A percentile compares a stretch with the other conserved stretches of the same genome.
phyloP scores from a whole-genome alignment of 352 stramenopile genomes.

The Phytophthora fragariae region DNA sequence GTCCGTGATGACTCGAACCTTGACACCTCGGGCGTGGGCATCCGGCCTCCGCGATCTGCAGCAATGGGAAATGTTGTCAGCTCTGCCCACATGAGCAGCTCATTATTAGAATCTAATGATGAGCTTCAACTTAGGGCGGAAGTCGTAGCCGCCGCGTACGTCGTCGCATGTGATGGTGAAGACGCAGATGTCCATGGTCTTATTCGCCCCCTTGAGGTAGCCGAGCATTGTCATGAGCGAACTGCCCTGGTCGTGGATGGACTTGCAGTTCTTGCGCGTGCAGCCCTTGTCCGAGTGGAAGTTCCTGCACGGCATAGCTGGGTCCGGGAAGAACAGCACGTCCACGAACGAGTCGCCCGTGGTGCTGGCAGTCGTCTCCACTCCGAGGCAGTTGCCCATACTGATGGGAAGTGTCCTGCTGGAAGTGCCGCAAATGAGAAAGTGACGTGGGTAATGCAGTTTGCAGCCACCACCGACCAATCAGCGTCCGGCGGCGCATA shows the following conservation, averaged over 20 bases:
- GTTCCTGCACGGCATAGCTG: slow-evolving; percentile 65
- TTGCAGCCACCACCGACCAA: slow-evolving; percentile 21
- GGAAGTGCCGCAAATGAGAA: slow-evolving; percentile 17
- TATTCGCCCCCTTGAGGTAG: slow-evolving; percentile 51
- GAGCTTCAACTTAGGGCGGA: too few relatives aligned
- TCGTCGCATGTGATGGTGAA: slow-evolving; percentile 83
- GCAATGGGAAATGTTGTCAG: not conserved
- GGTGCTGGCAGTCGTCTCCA: slow-evolving; percentile 16
- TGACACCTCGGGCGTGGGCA: slow-evolving; percentile 57
- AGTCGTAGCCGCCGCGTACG: slow-evolving; percentile 25
- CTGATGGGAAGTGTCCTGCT: not conserved
- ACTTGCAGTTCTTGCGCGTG: slow-evolving; percentile 73
- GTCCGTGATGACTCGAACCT: slow-evolving; percentile 72
- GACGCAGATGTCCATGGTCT: slow-evolving; percentile 73
- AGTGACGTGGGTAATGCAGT: slow-evolving; percentile 18
- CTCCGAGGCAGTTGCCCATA: slow-evolving; percentile 75
- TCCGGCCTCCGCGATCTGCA: slow-evolving; percentile 64
- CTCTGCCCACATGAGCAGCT: too few relatives aligned
- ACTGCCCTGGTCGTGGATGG: slow-evolving; percentile 66
- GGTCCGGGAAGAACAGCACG: slow-evolving; percentile 79
- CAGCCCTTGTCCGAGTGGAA: slow-evolving; percentile 55
- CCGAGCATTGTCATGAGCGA: slow-evolving; percentile 64
- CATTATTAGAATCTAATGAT: too few relatives aligned
- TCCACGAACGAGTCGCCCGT: slow-evolving; percentile 69
- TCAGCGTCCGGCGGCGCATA: not conserved